Evolutionary conservation across 228 moss, liverwort and hornwort species (phyloP), one percentile per base, ranked within the genome.

Genomic region (Sphagnum magellanicum): DNA sequence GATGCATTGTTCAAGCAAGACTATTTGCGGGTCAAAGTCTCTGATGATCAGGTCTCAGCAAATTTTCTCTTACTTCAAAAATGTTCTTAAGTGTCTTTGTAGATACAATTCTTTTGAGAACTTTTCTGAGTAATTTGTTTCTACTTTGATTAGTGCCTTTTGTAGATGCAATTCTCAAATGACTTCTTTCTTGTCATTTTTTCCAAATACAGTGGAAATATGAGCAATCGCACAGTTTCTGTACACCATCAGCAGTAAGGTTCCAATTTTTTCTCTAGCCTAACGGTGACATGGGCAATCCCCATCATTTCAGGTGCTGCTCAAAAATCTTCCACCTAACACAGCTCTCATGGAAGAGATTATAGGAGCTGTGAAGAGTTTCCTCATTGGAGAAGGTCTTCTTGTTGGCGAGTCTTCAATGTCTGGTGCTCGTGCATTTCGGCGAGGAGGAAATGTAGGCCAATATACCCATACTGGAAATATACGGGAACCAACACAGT

Each of bases 271-370:
- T 32, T 32, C 32, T 2, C 32, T 32, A 32, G 32, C 32, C 32
- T 32, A 32, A 32, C 3, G 32, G 32, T 32, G 32, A 32, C 3
- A 32, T 32, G 32, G 32, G 32, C 32, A 32, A 32, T 2, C 32
- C 32, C 32, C 55, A 55, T 52, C 48, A 53, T 48, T 67, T 53
- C 81, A 94, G 94, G 94, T 94, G 4, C 71, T 93, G 50, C 83
- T 98, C 5, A 90, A 84, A 71, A 93, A 98, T 74, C 80, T 98
- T 62, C 97, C 97, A 10, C 97, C 97, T 51, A 98, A 98, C 61
- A 98, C 91, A 47, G 73, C 88, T 50, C 80, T 98, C 6, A 93
- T 98, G 90, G 97, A 98, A 80, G 97, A 98, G 76, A 91, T 98
- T 64, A 79, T 98, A 64, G 78, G 85, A 61, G 85, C 88, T 71